These are phyloP conservation scores for Trametes coccinea DNA, from an alignment of 768 basidiomycete species.

Conservation along the genomic window DNA sequence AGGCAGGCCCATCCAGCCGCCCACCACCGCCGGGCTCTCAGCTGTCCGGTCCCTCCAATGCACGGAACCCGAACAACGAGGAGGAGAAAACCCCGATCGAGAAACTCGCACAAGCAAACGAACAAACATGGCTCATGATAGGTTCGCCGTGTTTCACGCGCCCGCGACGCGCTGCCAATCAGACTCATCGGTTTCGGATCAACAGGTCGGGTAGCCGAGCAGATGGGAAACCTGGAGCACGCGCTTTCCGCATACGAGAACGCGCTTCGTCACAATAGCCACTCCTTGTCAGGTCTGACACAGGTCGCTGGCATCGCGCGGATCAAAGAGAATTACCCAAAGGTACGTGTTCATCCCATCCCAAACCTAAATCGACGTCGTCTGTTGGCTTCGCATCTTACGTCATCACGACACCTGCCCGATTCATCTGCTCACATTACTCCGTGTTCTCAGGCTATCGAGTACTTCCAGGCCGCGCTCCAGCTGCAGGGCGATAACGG, in stretches of 20 bases:
- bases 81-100: constrained; percentile 50
- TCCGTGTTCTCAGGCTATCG: constrained; percentile 70
- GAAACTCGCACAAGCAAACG: constrained; percentile 84
- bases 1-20: constrained; percentile 37
- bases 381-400: constrained; percentile 14
- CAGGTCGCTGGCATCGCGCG: constrained; percentile 96
- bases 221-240: constrained; percentile 91
- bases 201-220: constrained; percentile 90
- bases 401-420: constrained; percentile 21
- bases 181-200: constrained; percentile 33
- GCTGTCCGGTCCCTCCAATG: constrained; percentile 25
- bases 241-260: constrained; percentile 93
- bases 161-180: constrained; percentile 19
- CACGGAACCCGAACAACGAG: constrained; percentile 44
- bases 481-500: constrained; percentile 93
- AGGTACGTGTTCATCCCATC: constrained; percentile 54
- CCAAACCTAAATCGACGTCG: constrained; percentile 7
- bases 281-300: constrained; percentile 85
- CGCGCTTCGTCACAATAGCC: constrained; percentile 92
- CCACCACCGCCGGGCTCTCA: constrained; percentile 34
- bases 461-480: constrained; percentile 94
- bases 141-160: constrained; percentile 47
- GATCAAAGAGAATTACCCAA: constrained; percentile 96
- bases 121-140: constrained; percentile 94
- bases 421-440: constrained; percentile 24